These are phyloP conservation scores for Xylaria acuta DNA, from an alignment of 495 filamentous ascomycete species.

Conservation along the genomic window DNA sequence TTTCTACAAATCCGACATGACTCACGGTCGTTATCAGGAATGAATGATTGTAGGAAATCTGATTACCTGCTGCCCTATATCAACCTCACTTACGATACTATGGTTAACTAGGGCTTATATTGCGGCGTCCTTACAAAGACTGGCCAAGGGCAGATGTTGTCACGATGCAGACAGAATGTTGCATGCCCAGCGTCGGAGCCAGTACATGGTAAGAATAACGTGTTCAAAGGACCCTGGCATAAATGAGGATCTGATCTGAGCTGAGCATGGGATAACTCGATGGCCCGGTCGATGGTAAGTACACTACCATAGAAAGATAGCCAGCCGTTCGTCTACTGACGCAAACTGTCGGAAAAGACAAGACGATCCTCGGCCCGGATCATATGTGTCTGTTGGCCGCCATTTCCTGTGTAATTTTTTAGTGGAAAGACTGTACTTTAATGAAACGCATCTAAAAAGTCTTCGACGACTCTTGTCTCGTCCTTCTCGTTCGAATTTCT, in stretches of 20 bases:
- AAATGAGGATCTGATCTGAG: neutral
- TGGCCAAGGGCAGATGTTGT: neutral
- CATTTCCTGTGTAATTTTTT: neutral
- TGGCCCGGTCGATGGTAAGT: neutral
- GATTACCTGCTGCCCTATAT: neutral
- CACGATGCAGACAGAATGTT: neutral
- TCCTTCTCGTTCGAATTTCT: no score
- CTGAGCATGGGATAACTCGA: neutral
- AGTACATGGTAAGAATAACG: neutral
- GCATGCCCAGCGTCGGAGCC: no score
- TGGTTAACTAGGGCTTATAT: neutral
- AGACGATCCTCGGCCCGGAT: neutral
- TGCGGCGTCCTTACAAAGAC: neutral
- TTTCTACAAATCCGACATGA: neutral
- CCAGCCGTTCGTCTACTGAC: neutral
- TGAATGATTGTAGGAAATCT: neutral
- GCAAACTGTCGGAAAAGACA: constrained; percentile 6
- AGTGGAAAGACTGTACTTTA: no score
- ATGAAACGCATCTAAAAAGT: no score
- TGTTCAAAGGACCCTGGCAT: neutral
- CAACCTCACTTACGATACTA: neutral
- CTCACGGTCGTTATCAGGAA: neutral
- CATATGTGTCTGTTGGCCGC: neutral
- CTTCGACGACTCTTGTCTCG: no score
- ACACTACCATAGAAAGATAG: neutral